Conservation (phyloP, 495 filamentous ascomycete genomes). For the Neurospora tetraspora region DNA sequence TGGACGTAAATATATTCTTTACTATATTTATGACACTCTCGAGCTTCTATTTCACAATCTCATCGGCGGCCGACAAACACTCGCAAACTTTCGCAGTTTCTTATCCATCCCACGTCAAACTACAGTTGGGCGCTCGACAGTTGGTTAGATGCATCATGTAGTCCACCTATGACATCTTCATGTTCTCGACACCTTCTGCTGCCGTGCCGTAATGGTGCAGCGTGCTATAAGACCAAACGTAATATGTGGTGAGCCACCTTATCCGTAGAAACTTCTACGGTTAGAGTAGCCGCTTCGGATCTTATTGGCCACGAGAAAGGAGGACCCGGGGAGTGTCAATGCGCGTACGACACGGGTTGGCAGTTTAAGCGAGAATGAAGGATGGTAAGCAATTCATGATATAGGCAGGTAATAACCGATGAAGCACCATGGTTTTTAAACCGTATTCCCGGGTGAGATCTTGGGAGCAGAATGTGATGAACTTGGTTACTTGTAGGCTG, state of each 20-base stretch:
- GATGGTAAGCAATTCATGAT: background rate
- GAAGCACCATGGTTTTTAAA: background rate
- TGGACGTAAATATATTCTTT: background rate
- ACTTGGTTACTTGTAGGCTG: background rate
- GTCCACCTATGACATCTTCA: background rate
- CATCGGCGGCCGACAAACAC: background rate
- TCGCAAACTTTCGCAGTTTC: background rate
- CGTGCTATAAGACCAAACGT: too few relatives aligned
- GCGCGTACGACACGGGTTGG: background rate
- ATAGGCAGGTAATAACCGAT: background rate
- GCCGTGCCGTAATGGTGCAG: background rate
- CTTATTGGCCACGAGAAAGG: background rate
- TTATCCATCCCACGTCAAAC: background rate
- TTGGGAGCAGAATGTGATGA: background rate
- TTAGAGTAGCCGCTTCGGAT: background rate
- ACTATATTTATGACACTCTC: background rate
- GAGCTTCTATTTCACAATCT: background rate
- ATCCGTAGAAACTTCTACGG: background rate
- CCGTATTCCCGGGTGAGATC: background rate
- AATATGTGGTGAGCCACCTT: background rate
- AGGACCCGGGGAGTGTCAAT: background rate
- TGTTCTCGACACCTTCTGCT: background rate
- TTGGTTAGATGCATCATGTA: background rate
- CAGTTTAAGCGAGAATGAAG: background rate
- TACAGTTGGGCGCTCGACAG: background rate